Base-by-base conservation (phyloP, 768 basidiomycete species). In the Amanita phalloides region DNA sequence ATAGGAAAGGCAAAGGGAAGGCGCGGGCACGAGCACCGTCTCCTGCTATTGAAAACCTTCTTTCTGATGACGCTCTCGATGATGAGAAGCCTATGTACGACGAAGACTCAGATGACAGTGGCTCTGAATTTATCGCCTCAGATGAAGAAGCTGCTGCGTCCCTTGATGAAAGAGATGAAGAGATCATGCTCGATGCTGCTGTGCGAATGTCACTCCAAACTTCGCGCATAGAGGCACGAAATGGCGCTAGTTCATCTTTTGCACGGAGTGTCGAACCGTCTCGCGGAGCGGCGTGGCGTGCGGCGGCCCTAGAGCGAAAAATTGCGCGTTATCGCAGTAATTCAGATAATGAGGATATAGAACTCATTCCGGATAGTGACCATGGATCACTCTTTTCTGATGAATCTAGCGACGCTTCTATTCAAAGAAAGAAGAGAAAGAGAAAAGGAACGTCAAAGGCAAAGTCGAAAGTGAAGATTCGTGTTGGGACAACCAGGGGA, bases 101-200 rank as follows among this genome's bases (percentile, higher is more conserved):
- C 25, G 67, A 71, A 9, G 82, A 84, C 53, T 79, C 75, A 14
- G 75, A 74, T 28, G 74, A 70, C 49, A 78, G 74, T 61, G 81
- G 72, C 25, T 86, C 85, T 37, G 83, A 84, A 51, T 86, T 82
- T 56, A 68, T 76, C 38, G 68, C 54, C 3, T 72, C 73, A 23
- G 62, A 66, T 11, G 62, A 65, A 17, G 70, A 71, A 23, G 70
- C 70, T 32, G 57, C 57, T 6, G 56, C 56, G 41, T 59, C 58
- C 32, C 61, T 62, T 17, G 64, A 67, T 42, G 67, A 55, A 48
- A 74, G 74, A 49, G 73, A 72, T 38, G 77, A 79, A 55, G 71
- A 68, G 44, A 51, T 79, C 20, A 76, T 86, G 79, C 36, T 89
- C 13, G 66, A 71, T 39, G 73, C 71, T 21, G 86, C 82, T 26